Base-by-base conservation (phyloP, 352 stramenopile species). In the Pythium chondricola region DNA sequence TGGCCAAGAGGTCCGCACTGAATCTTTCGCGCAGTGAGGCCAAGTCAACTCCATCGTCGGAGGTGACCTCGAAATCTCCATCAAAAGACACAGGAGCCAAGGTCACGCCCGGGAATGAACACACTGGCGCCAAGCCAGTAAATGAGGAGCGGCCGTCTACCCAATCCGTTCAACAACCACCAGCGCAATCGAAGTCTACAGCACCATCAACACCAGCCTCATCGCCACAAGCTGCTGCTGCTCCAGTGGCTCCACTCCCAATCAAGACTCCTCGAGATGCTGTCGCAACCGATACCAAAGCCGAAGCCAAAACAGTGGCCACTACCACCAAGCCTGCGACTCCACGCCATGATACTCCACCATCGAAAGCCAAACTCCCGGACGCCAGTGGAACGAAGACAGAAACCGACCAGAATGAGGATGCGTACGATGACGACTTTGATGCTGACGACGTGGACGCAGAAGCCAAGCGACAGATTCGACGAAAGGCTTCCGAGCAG, bases 361-460 rank as follows among this genome's bases (percentile, higher is more conserved):
- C 52, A 17, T 37, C 52, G 10, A 48, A 18, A 10, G 51, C 53
- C 3, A 39, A 37, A 13, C 38, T 44, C 29, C 27, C 20, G 18
- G 17, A 21, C 4, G 25, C 25, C 16, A 33, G 29, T 33, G 13
- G 11, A 18, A 10, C 32, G 16, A 3, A 18, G 9, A 54, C 26
- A 14, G 43, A 62, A 18, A 47, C 33, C 32, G 3, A 26, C 22
- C 43, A n/a, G 38, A 39, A 9, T 2, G 63, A 62, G 10, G 62
- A 66, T n/a, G 63, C 68, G 29, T 80, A 80, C 38, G 69, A 76
- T 52, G 66, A 77, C 39, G 69, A 80, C 37, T 81, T 86, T 40
- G 73, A 83, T 24, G 41, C 38, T 0, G 62, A 71, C 21, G 62
- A 71, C n/a, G 20, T 39, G 6, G 44, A 52, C 11, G 35, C 38